Percentiles rank a stretch among this genome's conserved stretches.
phyloP scores from a whole-genome alignment of 176 grass and related monocot species.

The Elaeis guineensis region DNA sequence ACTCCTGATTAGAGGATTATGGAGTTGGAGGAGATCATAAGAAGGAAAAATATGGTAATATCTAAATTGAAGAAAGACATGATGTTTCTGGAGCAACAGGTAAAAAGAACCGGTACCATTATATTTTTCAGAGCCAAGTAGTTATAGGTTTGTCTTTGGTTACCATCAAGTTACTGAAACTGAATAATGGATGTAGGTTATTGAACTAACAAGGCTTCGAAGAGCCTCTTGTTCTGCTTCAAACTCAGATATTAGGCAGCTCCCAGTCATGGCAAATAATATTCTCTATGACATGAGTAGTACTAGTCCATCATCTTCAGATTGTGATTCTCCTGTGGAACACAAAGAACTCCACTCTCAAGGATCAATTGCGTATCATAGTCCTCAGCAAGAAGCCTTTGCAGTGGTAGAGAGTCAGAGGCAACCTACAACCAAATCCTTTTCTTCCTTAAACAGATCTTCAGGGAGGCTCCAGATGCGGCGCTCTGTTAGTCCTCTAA shows the following conservation, averaged over 20 bases:
- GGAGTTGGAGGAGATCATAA: conserved; percentile 65
- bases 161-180: too few relatives aligned
- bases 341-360: conserved; percentile 22
- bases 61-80: conserved; percentile 88
- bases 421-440: background rate
- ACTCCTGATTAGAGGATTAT: conserved; percentile 55
- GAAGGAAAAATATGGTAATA: conserved; percentile 75
- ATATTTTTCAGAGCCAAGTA: background rate
- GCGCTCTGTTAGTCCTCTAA: conserved; percentile 11
- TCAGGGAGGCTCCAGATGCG: background rate
- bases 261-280: conserved; percentile 78
- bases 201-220: conserved; percentile 67
- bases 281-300: conserved; percentile 78
- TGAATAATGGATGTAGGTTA: conserved; percentile 31
- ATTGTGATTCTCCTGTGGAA: conserved; percentile 56
- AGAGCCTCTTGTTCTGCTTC: conserved; percentile 34
- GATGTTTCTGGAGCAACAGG: conserved; percentile 55
- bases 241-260: conserved; percentile 20
- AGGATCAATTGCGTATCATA: conserved; percentile 11
- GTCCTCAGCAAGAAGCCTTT: background rate
- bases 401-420: background rate
- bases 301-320: conserved; percentile 69
- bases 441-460: background rate
- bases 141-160: too few relatives aligned
- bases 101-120: conserved; percentile 9